Base-by-base conservation (phyloP, 2,329 filamentous ascomycete species). In the Sclerotinia minor region DNA sequence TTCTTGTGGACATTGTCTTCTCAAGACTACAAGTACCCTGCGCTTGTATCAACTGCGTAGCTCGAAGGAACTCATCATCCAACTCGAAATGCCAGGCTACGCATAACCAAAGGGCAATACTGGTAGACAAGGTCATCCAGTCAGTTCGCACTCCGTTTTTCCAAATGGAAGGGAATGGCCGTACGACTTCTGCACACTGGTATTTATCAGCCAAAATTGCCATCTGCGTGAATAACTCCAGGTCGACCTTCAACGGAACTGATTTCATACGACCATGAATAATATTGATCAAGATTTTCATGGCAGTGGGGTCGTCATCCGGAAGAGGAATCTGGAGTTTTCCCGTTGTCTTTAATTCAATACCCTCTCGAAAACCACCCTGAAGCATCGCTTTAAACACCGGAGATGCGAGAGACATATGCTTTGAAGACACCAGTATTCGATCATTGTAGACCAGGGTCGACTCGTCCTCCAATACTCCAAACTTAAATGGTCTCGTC, bases 361-460 rank as follows among this genome's bases (percentile, higher is more conserved):
- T n/a, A 21, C 44, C 44, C 26, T 65, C 53, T 5, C 4, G 29
- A 2, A 65, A 59, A 1, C 11, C 9, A 1, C 45, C 54, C 13
- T 66, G n/a, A 7, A 66, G 21, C 64, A 66, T 59, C 8, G 54
- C 64, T 11, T 53, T 60, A 2, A 66, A 66, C 7, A 50, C 32
- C 9, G 44, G 55, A 19, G 64, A 66, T 4, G 54, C 64, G 9
- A 66, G 17, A 29, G 19, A 26, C 64, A 66, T 58, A 29, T 66
- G 64, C 24, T 60, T 60, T 3, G 54, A 66, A 15, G 64, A 66
- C n/a, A 59, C 44, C 3, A 66, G 24, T 24, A 61, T 35, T 1
- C 4, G 19, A 19, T 32, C 38, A 4, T 17, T 47, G 1, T 49
- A 32, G 1, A 49, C 21, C 1, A 15, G 44, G 8, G 6, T 9